Conservation (phyloP, 257 asterid species). For the Solanum bulbocastanum region DNA sequence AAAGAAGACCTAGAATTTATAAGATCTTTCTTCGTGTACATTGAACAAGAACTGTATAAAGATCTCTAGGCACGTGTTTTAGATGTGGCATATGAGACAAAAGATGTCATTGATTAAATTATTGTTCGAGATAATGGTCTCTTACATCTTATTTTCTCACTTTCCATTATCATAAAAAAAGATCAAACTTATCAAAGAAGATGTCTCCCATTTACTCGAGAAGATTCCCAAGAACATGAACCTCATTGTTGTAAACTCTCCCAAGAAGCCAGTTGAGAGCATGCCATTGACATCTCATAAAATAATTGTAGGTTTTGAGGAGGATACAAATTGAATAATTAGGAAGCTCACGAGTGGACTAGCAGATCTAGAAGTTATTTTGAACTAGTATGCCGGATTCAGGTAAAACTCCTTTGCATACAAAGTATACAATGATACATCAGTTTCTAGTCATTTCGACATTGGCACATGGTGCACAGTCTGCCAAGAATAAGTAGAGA, state of each 20-base stretch:
- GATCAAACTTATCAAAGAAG: too few relatives aligned
- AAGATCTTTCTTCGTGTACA: too few relatives aligned
- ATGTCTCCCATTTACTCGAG: too few relatives aligned
- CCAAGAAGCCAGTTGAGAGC: too few relatives aligned
- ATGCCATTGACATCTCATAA: too few relatives aligned
- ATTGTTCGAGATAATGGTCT: background rate
- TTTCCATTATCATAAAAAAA: too few relatives aligned
- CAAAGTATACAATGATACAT: background rate
- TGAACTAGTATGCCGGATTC: background rate
- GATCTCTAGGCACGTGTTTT: too few relatives aligned
- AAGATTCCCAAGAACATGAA: too few relatives aligned
- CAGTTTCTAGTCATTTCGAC: background rate
- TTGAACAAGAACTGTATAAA: background rate
- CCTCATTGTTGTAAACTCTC: too few relatives aligned
- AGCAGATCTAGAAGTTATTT: background rate
- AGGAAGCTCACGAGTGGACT: background rate
- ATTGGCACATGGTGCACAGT: background rate
- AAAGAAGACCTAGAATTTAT: too few relatives aligned
- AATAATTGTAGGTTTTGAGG: background rate
- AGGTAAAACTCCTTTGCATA: background rate
- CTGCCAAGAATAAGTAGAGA: too few relatives aligned
- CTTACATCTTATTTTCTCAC: background rate
- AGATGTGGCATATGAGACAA: background rate
- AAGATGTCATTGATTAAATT: too few relatives aligned
- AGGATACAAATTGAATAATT: background rate